Evolutionary conservation across 805 yeast species (phyloP).

Genomic region (Dipodascus albidus): DNA sequence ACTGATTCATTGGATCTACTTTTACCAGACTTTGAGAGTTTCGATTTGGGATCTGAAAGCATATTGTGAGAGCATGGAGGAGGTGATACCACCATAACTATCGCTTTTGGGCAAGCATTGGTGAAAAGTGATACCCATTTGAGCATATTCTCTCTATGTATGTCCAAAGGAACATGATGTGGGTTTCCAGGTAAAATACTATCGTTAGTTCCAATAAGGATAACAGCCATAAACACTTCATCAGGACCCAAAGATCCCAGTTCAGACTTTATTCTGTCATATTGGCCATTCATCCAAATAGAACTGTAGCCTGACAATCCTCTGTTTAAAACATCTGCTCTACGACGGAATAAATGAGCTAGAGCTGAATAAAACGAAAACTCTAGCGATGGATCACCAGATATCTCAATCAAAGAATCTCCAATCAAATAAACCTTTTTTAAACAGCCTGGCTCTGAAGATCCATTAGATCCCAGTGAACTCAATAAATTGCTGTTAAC

Average conservation of each 20-base stretch:
- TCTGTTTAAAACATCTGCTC: conserved; percentile 13
- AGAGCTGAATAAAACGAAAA: conserved; percentile 17
- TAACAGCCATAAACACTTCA: conserved; percentile 1
- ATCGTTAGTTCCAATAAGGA: conserved; percentile 8
- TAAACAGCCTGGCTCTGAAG: conserved; percentile 5
- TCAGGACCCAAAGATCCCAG: neutral
- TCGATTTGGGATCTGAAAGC: neutral
- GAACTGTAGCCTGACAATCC: conserved; percentile 13
- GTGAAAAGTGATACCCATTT: conserved; percentile 4
- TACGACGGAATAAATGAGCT: conserved; percentile 7
- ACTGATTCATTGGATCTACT: conserved; percentile 9
- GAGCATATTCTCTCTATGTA: conserved; percentile 2
- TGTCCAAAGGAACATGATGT: conserved; percentile 5
- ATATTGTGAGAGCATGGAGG: neutral
- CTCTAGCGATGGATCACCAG: conserved; percentile 8
- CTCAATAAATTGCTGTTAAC: no score
- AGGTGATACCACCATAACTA: conserved; percentile 6
- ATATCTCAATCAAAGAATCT: conserved; percentile 21
- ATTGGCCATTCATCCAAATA: conserved; percentile 12
- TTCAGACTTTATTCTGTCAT: conserved; percentile 9
- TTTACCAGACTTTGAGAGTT: conserved; percentile 2
- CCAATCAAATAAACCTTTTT: conserved; percentile 33
- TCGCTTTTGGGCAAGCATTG: conserved; percentile 2
- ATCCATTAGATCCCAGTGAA: neutral
- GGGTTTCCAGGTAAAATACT: conserved; percentile 8